Evolutionary conservation across 176 grass and related monocot genomes (phyloP), one percentile per base, ranked within the genome.

Genomic region (Stipa capillata): DNA sequence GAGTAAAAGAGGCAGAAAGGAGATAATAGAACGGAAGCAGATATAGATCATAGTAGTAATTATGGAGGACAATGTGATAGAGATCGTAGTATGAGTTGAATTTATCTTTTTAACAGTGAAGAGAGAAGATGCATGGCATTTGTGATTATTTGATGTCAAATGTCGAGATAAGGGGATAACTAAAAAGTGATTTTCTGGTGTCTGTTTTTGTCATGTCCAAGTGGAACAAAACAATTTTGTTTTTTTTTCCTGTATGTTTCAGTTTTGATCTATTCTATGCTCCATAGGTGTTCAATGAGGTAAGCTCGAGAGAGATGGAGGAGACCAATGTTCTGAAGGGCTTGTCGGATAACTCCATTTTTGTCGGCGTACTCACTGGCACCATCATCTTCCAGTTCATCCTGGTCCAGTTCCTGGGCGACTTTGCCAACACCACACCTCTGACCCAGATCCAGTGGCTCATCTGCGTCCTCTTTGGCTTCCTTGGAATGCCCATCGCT

Each of bases 301-400:
- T 98, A 81, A 92, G 77, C 77, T 94, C 92, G 6, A 87, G 95
- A 73, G 92, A 94, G 60, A 94, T 98, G 87, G 92, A 90, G 81
- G 91, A 87, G 65, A 91, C 91, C 50, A 45, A 94, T 53, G 92
- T 98, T 48, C 85, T 94, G 58, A 83, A 85, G 63, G 92, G 92
- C 42, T 67, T 91, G 40, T 49, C 82, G 24, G 47, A 87, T 4
- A 98, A 94, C 81, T 91, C 84, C 54, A 85, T 94, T 47, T 94
- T 94, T 48, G 47, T 91, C 41, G 50, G 82, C 39, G 90, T 98
- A 55, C 87, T 98, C 59, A 6, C 85, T 0, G 82, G 66, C 83
- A 94, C 92, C 25, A 45, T 87, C 42, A 5, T 87, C 54, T 87
- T 94, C 71, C 96, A 94, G 80, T 85, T 92, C 76, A 91, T 98